Evolutionary conservation across 768 basidiomycete species (phyloP), one percentile per base, ranked within the genome.

Genomic region (Trametes villosa): DNA sequence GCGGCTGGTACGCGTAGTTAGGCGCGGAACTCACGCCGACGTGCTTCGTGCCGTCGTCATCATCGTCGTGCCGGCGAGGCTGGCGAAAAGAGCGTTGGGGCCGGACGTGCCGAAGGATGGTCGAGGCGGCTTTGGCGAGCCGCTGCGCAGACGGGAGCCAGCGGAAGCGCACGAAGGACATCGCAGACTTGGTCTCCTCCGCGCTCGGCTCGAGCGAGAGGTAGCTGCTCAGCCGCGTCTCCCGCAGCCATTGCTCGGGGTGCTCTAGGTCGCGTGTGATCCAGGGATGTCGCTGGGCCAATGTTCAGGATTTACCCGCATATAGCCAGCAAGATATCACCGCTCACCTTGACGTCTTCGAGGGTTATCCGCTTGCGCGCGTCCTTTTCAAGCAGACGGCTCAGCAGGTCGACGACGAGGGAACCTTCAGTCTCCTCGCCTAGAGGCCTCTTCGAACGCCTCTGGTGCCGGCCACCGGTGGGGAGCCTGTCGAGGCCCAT

Each of bases 331-430:
- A 38, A 53, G 13, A 8, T 20, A 45, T 9, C 27, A 17, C 51
- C 18, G 26, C 30, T 36, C 69, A 89, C 96, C 85, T 96, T 98
- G 67, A 94, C 86, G 66, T 91, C 81, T 29, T 86, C 83, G 42
- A 98, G 81, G 20, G 86, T 88, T 51, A 96, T 90, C 56, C 96
- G 82, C 69, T 81, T 82, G 29, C 71, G 76, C 6, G 82, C 82
- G 65, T 95, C 88, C 78, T 97, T 98, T 74, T 92, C 84, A 49
- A 98, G 80, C 59, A 98, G 77, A 29, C 80, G 78, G 48, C 86
- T 80, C n/a, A 98, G 77, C 44, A 98, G 76, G 63, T 84, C 79
- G 52, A 95, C 79, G 45, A 91, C 86, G 31, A 83, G 77, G 15
- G 77, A 75, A 0, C 89, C 91, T 59, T 88, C 85, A 2, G 79